Base-by-base conservation (phyloP, 2,329 filamentous ascomycete genomes). In the Bipolaris bicolor region DNA sequence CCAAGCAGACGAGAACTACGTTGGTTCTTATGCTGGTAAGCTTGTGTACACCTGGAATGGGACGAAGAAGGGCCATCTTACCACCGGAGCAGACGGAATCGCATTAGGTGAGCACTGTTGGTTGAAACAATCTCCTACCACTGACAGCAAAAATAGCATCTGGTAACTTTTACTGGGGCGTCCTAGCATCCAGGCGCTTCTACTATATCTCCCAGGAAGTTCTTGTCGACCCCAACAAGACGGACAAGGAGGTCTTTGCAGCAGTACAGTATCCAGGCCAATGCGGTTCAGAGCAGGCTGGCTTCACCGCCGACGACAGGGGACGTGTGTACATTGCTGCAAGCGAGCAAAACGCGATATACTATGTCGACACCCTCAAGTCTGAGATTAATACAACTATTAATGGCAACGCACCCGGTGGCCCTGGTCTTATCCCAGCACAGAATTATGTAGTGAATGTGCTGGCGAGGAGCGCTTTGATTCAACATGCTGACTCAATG, bases 281-380 rank as follows among this genome's bases (percentile, higher is more conserved):
- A 58, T 72, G 74, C 37, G 77, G 68, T 10, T 74, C 71, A 2
- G 76, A 80, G 52, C 78, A 79, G 61, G 78, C 77, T 9, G 78
- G 78, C 6, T 76, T 79, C 60, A 78, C 76, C 2, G 77, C 77
- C 3, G 78, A 80, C 52, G 76, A 78, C 55, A 69, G 67, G 11
- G 78, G 77, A 1, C 66, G 77, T 1, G 70, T 80, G 7, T 79
- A 79, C 56, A 76, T 80, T 49, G 61, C 72, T 29, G 77, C 77
- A 6, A 74, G 70, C 51, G 78, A 80, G 63, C 78, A 80, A 41
- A 80, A 80, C 54, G 76, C 78, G 5, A 78, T 80, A 37, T 78
- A 77, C 64, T 79, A 80, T 50, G 76, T 79, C 47, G 74, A 79
- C 55, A 78, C 75, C 3, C 59, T 70, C 16, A 71, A 76, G 57